Evolutionary conservation across 768 basidiomycete species (phyloP), one percentile per base, ranked within the genome.

Genomic region (Favolaschia claudopus): DNA sequence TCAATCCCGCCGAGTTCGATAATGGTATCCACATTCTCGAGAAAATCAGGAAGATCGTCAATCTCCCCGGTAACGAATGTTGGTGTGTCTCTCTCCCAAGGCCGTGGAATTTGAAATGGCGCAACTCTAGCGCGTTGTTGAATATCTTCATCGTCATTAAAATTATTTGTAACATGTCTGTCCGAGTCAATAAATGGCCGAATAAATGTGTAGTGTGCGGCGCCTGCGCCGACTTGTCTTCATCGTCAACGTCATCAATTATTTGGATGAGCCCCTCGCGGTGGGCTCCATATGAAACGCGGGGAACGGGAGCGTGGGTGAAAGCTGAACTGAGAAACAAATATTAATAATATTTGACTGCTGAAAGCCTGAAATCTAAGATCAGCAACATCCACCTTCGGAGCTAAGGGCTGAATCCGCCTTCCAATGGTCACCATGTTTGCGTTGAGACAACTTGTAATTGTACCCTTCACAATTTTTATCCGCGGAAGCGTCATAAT

Each of bases 11-110:
- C 45, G 34, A 56, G 55, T 37, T 36, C 44, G 27, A 56, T 46
- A 37, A 56, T 56, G 10, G 43, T 37, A 9, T 46, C 53, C 40
- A 55, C 53, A 14, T 55, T 19, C 39, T 55, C 44, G 13, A 56
- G 25, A 22, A 56, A 47, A 47, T 47, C 55, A 27, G 29, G 31
- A 20, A 56, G 38, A 7, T 56, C 55, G 5, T 56, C 36, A 14
- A 46, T 39, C 27, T 33, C 44, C 5, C 39, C 27, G 27, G 55
- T 38, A 13, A 10, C 31, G 44, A 56, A 47, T 29, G n/a, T 47
- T 22, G 55, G 55, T 32, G 31, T 37, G 22, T 47, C 36, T 27
- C 29, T 38, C 17, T 55, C 54, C 54, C 52, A 54, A 29, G 52
- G 42, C 29, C 42, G 40, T 13, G 44, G 53, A 25, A 45, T 34